Base-by-base conservation (phyloP, 768 basidiomycete species). In the Phanerochaete sordida region DNA sequence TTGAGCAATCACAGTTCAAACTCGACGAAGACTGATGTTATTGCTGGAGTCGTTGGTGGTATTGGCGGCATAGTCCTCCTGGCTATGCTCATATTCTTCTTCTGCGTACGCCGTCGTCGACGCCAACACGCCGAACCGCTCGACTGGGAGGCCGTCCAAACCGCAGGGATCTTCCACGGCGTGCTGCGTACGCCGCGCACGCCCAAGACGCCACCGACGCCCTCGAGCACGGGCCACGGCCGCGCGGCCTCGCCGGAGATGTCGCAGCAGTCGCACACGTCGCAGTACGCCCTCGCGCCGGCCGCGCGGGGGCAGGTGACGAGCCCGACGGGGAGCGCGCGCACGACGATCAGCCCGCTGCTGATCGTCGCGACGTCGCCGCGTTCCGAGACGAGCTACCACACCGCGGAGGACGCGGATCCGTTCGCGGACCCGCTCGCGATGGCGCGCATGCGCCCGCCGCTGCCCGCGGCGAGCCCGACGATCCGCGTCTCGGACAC, bases 371-470 rank as follows among this genome's bases (percentile, higher is more conserved):
- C 45, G n/a, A 52, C 56, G 21, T 31, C 61, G 30, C 30, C 55
- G 12, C n/a, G 47, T 16, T 39, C 56, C n/a, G 44, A 28, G 30
- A 28, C 44, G 37, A 30, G 33, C 30, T 37, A 43, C 33, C n/a
- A 37, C 33, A 24, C 19, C 1, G 31, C 28, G 28, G 56, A 39
- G 27, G 56, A 45, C n/a, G 21, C 33, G n/a, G 61, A 62, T 37
- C 61, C 61, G 30, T 62, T 62, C 61, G 61, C 57, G 39, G 61
- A 59, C 46, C 57, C 61, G n/a, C 37, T 50, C 30, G 37, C 57
- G 15, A 46, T 62, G n/a, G 61, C 61, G n/a, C 57, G 57, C 21
- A 19, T 28, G 47, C 49, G 44, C 31, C 44, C 49, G 47, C 50
- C 26, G 44, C 24, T 51, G 13, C 23, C 47, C 26, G 27, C 39